phyloP scores from a whole-genome alignment of 2,329 filamentous ascomycete genomes.

The Ophiostoma himal-ulmi region DNA sequence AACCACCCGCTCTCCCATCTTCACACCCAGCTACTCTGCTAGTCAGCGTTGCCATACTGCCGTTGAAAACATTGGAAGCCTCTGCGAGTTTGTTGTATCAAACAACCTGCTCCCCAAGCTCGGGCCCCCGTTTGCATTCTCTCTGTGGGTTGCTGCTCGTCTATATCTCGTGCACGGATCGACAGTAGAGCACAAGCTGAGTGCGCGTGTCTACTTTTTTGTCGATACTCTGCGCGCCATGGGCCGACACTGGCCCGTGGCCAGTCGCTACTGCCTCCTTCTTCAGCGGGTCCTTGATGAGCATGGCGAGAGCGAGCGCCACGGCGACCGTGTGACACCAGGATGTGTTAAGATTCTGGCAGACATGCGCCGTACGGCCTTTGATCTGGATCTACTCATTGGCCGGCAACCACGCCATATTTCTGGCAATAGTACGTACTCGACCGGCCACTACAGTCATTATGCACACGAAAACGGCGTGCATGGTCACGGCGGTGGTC shows the following conservation, averaged over 20 bases:
- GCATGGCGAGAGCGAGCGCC: conserved; percentile 70
- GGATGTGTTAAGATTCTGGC: conserved; percentile 80
- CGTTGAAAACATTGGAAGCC: conserved; percentile 72
- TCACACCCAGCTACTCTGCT: conserved; percentile 81
- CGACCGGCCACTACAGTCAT: conserved; percentile 17
- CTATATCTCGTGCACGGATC: conserved; percentile 84
- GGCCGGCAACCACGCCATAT: conserved; percentile 64
- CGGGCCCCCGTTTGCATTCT: conserved; percentile 86
- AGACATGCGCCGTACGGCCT: conserved; percentile 86
- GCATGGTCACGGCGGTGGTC: conserved; percentile 27
- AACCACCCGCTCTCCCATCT: conserved; percentile 79
- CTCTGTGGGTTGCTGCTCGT: conserved; percentile 84
- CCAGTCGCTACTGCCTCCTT: conserved; percentile 71
- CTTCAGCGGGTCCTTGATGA: conserved; percentile 81
- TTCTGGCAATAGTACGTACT: conserved; percentile 26
- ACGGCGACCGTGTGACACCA: conserved; percentile 69
- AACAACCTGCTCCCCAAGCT: conserved; percentile 72
- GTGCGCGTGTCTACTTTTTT: conserved; percentile 72
- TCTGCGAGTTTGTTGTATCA: conserved; percentile 71
- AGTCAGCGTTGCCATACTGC: conserved; percentile 76
- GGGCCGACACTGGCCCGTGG: conserved; percentile 80
- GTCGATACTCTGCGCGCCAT: conserved; percentile 76
- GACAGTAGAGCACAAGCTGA: conserved; percentile 77
- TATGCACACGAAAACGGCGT: conserved; percentile 5
- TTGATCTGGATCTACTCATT: conserved; percentile 85